Evolutionary conservation across 2,329 filamentous ascomycete species (phyloP), one percentile per base, ranked within the genome.

Genomic region (Aspergillus phoenicis): DNA sequence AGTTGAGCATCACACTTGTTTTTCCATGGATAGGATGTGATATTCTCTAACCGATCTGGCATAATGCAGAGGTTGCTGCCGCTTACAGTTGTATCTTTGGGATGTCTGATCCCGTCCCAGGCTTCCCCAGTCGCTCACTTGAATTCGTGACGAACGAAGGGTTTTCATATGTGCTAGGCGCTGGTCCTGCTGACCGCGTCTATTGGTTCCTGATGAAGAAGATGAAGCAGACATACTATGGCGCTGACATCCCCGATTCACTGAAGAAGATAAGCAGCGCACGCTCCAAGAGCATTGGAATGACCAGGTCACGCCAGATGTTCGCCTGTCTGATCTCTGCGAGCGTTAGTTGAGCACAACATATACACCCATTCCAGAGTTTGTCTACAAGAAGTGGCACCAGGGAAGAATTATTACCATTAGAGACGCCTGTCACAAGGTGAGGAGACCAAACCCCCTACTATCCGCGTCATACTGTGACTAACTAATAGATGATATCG

Each of bases 381-480:
- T 64, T 8, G 63, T 69, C 5, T 67, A 64, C 38, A 66, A 61
- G n/a, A 33, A 57, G 11, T 76, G 73, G 73, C 56, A 61, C 33
- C 57, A 58, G 10, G 66, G 66, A 8, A 69, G 66, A 17, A 38
- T 73, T 17, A 57, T 75, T 8, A 59, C 75, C 7, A 68, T 73
- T 30, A 73, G 73, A 7, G 71, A 76, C 48, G 71, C 73, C 20
- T 72, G 68, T 20, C 74, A 75, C 62, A 66, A 72, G 13, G 70
- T 75, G 53, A 45, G 58, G 36, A 10, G 5, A 43, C 22, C 13
- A 2, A 20, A 20, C 8, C 30, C n/a, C 30, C n/a, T 4, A 2
- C 10, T 41, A 8, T 20, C 5, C 10, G 26, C n/a, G 5, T 28
- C 30, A 20, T 33, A 36, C 8, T 13, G 10, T 22, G 8, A 30